Evolutionary conservation across 202 grass and related monocot genomes (phyloP), one percentile per base, ranked within the genome.

Genomic region (Zoysia matrella): DNA sequence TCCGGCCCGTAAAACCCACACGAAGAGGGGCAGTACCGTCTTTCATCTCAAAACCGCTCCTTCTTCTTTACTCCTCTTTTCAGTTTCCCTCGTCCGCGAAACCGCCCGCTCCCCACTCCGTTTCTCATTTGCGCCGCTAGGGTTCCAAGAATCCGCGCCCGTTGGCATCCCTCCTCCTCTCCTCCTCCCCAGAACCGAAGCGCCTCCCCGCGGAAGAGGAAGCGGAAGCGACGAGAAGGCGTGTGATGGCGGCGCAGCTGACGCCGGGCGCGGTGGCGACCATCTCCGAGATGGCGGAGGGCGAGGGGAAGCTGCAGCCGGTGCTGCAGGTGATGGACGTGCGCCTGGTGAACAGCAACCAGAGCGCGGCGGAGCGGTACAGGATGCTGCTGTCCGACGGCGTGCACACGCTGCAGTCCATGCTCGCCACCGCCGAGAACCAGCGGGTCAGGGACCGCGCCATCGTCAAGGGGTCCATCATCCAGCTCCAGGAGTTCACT

Each of bases 381-480:
- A 86, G 87, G n/a, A 87, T 98, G 89, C 66, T 92, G 50, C 77
- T 98, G 47, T 98, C 96, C 45, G 92, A 98, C 44, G 96, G 92
- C 51, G 55, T 70, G 16, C 69, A 92, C 83, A 79, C 79, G 70
- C 87, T 86, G 73, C 89, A 95, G 83, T 88, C 87, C 47, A 92
- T 93, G 85, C 90, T 98, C 68, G 80, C 87, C 45, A 81, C 96
- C 16, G 78, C 90, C 70, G 67, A 85, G 74, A 87, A 91, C 73
- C 0, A 2, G 6, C 52, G 72, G 13, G 78, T 98, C 72, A 78
- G 46, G 71, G 45, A 77, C 12, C 85, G 87, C 65, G 2, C 22
- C 3, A 69, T 98, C 57, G 51, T 60, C 63, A 74, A 72, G 54
- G 88, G 91, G 7, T 74, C 92, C 13, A 42, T 98, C 60, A 60